Conservation (phyloP, 805 yeast genomes). For the Wickerhamomyces strasburgensis region DNA sequence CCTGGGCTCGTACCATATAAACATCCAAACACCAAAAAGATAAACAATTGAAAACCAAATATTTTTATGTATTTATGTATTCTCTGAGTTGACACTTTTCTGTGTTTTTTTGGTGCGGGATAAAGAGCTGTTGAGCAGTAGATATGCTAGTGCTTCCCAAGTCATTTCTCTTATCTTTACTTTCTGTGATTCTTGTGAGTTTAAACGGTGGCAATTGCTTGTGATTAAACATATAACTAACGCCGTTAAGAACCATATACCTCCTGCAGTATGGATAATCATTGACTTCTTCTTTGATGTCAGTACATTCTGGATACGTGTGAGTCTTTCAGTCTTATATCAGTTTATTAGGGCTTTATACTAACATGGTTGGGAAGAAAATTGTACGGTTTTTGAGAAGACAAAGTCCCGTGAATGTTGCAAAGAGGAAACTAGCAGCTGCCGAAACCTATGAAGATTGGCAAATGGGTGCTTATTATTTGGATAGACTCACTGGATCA, state of each 20-base stretch:
- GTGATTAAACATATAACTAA: background rate
- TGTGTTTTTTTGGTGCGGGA: no score
- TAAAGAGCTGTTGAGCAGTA: no score
- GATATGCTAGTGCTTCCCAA: constrained; percentile 13
- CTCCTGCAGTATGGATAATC: constrained; percentile 37
- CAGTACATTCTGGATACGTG: constrained; percentile 35
- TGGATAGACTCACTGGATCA: constrained; percentile 49
- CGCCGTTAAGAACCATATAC: constrained; percentile 30
- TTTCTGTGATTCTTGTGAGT: constrained; percentile 18
- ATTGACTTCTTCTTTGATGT: constrained; percentile 39
- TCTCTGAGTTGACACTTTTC: no score
- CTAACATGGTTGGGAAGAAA: constrained; percentile 12
- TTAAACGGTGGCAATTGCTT: background rate
- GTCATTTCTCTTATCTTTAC: constrained; percentile 11
- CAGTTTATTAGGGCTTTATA: constrained; percentile 14
- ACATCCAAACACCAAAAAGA: no score
- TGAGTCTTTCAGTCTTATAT: background rate
- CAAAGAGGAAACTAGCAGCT: constrained; percentile 42
- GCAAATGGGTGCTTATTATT: constrained; percentile 46
- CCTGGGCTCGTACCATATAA: no score
- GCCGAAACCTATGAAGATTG: constrained; percentile 67
- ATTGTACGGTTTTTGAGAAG: constrained; percentile 21
- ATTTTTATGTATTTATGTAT: no score
- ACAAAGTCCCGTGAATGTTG: constrained; percentile 42
- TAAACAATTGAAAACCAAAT: no score